A percentile compares a stretch with the other conserved stretches of the same genome.
Evolutionary conservation across 1,284 basidiomycete genomes (phyloP).

Genomic region (Megacollybia platyphylla): DNA sequence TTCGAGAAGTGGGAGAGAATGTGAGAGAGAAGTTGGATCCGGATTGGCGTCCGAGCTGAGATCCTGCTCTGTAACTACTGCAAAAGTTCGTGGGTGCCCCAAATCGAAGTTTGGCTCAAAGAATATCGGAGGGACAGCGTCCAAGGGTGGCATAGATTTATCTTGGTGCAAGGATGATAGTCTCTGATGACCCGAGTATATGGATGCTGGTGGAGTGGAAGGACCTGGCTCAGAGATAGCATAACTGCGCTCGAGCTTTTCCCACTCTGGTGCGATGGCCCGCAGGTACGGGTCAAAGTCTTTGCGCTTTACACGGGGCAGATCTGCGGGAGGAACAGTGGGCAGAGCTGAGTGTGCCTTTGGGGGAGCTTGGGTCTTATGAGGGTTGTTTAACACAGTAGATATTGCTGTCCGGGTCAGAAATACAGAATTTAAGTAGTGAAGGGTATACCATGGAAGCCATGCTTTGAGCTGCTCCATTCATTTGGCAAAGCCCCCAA

Average conservation of each 20-base stretch:
- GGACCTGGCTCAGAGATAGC: slow-evolving; percentile 16
- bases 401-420: slow-evolving; percentile 41
- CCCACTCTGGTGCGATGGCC: slow-evolving; percentile 68
- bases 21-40: slow-evolving; percentile 47
- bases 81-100: slow-evolving; percentile 77
- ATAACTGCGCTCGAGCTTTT: slow-evolving; percentile 44
- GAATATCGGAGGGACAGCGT: slow-evolving; percentile 72
- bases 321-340: slow-evolving; percentile 52
- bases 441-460: slow-evolving; percentile 53
- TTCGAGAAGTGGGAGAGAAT: slow-evolving; percentile 75
- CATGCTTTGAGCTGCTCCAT: slow-evolving; percentile 70
- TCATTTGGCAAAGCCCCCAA: slow-evolving; percentile 37
- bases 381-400: slow-evolving; percentile 76
- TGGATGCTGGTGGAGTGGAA: slow-evolving; percentile 16
- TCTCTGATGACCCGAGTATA: slow-evolving; percentile 8
- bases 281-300: slow-evolving; percentile 79
- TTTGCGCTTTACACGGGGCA: slow-evolving; percentile 71
- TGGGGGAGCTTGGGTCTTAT: slow-evolving; percentile 72
- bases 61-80: slow-evolving; percentile 60
- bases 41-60: slow-evolving; percentile 18
- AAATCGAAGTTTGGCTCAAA: slow-evolving; percentile 76
- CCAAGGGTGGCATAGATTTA: slow-evolving; percentile 50
- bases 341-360: slow-evolving; percentile 76
- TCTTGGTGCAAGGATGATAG: slow-evolving; percentile 1
- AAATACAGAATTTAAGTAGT: neutral